Percentiles rank a stretch among this genome's conserved stretches.
Conservation (phyloP, 345 rosid species). For the Eucalyptus coolabah region DNA sequence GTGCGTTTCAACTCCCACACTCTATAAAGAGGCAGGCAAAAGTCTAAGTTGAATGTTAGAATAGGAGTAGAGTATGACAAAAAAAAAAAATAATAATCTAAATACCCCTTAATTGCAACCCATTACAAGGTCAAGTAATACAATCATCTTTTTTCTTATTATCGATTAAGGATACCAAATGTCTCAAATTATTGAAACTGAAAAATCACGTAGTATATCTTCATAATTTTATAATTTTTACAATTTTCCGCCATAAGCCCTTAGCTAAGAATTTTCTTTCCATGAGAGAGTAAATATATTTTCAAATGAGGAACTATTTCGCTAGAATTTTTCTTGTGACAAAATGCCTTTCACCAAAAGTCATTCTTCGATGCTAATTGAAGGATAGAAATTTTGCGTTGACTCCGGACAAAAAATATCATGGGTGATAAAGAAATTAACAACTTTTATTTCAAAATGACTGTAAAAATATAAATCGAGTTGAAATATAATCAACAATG, state of each 20-base stretch:
- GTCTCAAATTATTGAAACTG: not conserved
- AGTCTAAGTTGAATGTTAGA: fast-evolving
- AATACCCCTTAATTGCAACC: not conserved
- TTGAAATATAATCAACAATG: fast-evolving
- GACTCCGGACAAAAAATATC: not conserved
- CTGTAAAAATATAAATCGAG: not conserved
- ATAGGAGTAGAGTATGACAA: too few relatives aligned
- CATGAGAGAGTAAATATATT: not conserved
- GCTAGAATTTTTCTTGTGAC: not conserved
- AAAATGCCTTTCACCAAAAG: not conserved
- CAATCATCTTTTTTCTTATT: not conserved
- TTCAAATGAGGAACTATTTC: not conserved
- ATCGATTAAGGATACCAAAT: not conserved
- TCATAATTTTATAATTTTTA: not conserved
- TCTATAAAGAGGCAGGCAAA: fast-evolving
- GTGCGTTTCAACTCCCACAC: fast-evolving
- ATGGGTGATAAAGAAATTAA: not conserved
- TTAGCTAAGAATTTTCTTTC: not conserved
- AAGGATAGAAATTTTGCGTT: not conserved
- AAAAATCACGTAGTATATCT: not conserved
- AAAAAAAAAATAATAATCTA: not conserved
- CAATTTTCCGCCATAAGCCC: not conserved
- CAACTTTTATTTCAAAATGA: not conserved
- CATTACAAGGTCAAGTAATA: not conserved
- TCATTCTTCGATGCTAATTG: not conserved